phyloP scores from a whole-genome alignment of 768 basidiomycete genomes.

The Pleurotus pulmonarius region DNA sequence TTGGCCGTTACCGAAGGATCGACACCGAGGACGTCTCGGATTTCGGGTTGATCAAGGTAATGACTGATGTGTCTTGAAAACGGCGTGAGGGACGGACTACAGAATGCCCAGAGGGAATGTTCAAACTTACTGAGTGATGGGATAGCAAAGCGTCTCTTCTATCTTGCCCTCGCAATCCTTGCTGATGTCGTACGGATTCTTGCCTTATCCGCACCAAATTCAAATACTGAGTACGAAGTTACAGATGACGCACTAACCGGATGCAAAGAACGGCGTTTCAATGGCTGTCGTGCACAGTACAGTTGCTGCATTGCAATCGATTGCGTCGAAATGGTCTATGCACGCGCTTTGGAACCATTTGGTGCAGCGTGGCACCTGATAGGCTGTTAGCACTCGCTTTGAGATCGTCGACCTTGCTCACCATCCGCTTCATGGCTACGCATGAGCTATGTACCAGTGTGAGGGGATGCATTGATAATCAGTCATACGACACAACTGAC shows the following conservation, averaged over 20 bases:
- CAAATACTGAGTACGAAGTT: constrained; percentile 22
- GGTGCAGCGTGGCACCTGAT: constrained; percentile 61
- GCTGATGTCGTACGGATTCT: constrained; percentile 70
- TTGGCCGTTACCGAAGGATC: constrained; percentile 36
- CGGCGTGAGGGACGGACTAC: not conserved
- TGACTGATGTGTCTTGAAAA: constrained; percentile 43
- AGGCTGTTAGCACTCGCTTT: not conserved
- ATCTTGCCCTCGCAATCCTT: constrained; percentile 50
- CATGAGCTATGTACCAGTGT: constrained; percentile 36
- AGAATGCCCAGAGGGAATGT: not conserved
- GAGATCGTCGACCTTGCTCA: constrained; percentile 21
- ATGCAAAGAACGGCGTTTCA: constrained; percentile 34
- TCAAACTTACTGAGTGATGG: constrained; percentile 30
- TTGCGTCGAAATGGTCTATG: constrained; percentile 59
- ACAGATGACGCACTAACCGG: constrained; percentile 25
- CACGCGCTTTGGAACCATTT: constrained; percentile 53
- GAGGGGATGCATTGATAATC: constrained; percentile 18
- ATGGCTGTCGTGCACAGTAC: constrained; percentile 57
- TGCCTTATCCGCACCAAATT: constrained; percentile 38
- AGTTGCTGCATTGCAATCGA: constrained; percentile 60
- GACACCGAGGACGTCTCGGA: constrained; percentile 60
- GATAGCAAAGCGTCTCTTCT: constrained; percentile 52
- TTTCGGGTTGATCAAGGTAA: constrained; percentile 59
- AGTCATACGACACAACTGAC: constrained; percentile 29
- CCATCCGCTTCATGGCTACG: constrained; percentile 57